Conservation (phyloP, 306 rosid genomes). For the Inga oerstediana region DNA sequence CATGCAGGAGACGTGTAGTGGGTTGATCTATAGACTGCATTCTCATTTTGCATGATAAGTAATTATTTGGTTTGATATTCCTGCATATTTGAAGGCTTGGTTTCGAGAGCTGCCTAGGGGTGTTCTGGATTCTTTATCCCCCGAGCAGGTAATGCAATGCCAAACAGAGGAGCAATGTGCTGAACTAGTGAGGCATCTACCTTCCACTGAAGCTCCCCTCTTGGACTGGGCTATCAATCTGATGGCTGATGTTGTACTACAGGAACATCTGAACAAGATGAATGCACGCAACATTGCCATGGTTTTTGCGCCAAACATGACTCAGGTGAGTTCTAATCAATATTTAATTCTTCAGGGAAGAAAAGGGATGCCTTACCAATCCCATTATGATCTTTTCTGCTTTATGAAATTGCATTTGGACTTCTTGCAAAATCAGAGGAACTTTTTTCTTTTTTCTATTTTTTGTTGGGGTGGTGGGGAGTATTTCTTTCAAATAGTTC, state of each 20-base stretch:
- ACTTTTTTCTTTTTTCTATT: not conserved
- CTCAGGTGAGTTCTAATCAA: slow-evolving; percentile 59
- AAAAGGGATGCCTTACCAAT: not conserved
- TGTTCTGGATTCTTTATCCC: slow-evolving; percentile 69
- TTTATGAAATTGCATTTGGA: slow-evolving; percentile 9
- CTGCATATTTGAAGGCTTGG: slow-evolving; percentile 72
- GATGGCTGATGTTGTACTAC: slow-evolving; percentile 90
- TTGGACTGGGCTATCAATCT: slow-evolving; percentile 92
- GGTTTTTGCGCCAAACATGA: slow-evolving; percentile 99
- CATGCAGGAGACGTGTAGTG: not conserved
- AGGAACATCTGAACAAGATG: slow-evolving; percentile 85
- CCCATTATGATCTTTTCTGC: not conserved
- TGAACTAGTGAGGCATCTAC: slow-evolving; percentile 64
- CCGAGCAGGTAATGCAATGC: slow-evolving; percentile 80
- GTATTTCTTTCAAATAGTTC: not conserved
- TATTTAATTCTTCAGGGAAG: not conserved
- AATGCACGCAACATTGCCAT: slow-evolving; percentile 82
- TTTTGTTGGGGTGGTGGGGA: too few species aligned
- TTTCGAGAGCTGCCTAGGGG: slow-evolving; percentile 87
- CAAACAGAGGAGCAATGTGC: slow-evolving; percentile 74
- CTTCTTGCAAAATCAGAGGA: not conserved
- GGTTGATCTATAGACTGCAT: not conserved
- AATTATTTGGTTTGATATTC: slow-evolving; percentile 33
- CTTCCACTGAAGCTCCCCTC: slow-evolving; percentile 74
- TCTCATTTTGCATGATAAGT: slow-evolving; percentile 1